Base-by-base conservation (phyloP, 2,329 filamentous ascomycete genomes). In the Neopestalotiopsis rosae region DNA sequence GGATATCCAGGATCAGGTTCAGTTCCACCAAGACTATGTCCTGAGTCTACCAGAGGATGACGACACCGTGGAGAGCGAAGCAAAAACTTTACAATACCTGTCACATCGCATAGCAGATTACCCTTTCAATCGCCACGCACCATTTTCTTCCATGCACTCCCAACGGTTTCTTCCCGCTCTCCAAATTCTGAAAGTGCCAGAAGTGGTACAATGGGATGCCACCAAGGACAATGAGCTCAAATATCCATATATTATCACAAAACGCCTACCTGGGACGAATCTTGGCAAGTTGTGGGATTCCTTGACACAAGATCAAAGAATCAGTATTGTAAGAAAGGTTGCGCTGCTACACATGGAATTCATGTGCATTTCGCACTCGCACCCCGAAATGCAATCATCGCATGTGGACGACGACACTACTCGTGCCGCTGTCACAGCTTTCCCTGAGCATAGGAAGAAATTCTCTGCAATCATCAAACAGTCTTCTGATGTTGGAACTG, bases 241-340 rank as follows among this genome's bases (percentile, higher is more conserved):
- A 38, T 64, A 64, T 14, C 61, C 61, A 14, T 64, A 64, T 32
- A 28, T 64, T 3, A n/a, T 64, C n/a, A 14, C 12, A 10, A 49
- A 64, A n/a, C 61, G 61, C 17, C 42, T 64, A 17, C 38, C 61
- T 10, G 61, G 61, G 3, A 49, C 24, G 10, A 64, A 49, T 12
- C 40, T 64, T 12, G 38, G 24, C 20, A 20, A 24, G 2, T 20
- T 12, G 5, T 64, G 61, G 61, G 61, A 45, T 1, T 9, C 4
- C 17, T 45, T 49, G 61, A 10, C 38, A 4, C 13, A 14, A 7
- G 9, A n/a, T 13, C 61, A 64, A 17, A 64, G n/a, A 40, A 13
- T 49, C 9, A n/a, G 5, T 3, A 38, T 64, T 32, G 61, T 38
- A 40, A n/a, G 1, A 4, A 7, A 64, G 24, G 13, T 64, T 13